Evolutionary conservation across 176 grass and related monocot genomes (phyloP), one percentile per base, ranked within the genome.

Genomic region (Poa annua): DNA sequence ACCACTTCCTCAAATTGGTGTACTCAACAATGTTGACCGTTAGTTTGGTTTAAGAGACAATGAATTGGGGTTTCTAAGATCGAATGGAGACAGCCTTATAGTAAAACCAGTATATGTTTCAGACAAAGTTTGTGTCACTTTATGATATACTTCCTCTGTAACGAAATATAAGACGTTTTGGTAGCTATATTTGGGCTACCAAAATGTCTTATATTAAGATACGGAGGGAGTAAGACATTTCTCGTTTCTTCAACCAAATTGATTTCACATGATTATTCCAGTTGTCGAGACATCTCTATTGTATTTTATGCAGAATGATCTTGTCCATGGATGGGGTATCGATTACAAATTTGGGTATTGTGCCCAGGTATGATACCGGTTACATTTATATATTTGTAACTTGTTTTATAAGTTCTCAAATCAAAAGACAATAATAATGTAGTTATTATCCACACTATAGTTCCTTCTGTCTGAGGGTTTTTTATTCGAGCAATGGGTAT

Each of bases 311-410:
- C 92, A 98, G 96, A 93, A 98, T 70, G 96, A 95, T 84, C 85
- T 89, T 81, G 89, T 98, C 32, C 92, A 91, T 85, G 96, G 91
- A 83, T 98, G 92, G 96, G 96, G 87, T 33, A 89, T 95, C 42
- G 96, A 98, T 92, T 90, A 95, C 72, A 98, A 95, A 84, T 92
- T 98, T 85, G 96, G 96, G 11, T 95, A 98, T 45, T 98, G 96
- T 79, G 90, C 86, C 90, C 91, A 98, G 96, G 96, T 95, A 88
- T 69, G 65, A 72, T 77, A 80, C 12, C 41, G 22, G 3, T 75
- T 7, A 33, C 70, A 68, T 84, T 74, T 78, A 50, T 75, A 24
- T 75, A 71, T 52, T 8, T 38, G 16, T 59, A 14, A 33, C 48
- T 50, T 76, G 71, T 42, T 42, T 87, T 83, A 67, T 44, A 67